A percentile compares a stretch with the other conserved stretches of the same genome.
These are phyloP conservation scores for Labyrinthula sp. DNA, from an alignment of 352 stramenopile species.

Conservation along the genomic window DNA sequence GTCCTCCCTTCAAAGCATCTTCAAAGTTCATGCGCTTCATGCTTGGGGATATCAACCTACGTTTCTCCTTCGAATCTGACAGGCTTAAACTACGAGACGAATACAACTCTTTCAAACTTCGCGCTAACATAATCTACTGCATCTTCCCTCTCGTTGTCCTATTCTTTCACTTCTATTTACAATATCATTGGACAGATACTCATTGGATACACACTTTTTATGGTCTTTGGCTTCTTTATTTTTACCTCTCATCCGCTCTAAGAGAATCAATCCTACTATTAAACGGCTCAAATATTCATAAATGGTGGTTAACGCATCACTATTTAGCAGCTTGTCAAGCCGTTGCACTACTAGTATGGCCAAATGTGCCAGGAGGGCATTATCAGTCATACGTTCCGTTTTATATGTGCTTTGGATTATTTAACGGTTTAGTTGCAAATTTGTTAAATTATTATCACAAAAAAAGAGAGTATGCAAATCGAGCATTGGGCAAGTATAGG, in stretches of 20 bases:
- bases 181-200: constrained; percentile 28
- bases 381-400: constrained; percentile 29
- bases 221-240: constrained; percentile 33
- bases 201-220: constrained; percentile 30
- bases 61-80: constrained; percentile 20
- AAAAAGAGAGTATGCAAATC: constrained; percentile 23
- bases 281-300: constrained; percentile 29
- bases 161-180: constrained; percentile 28
- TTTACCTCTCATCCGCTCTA: constrained; percentile 32
- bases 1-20: too few species aligned
- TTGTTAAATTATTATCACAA: constrained; percentile 28
- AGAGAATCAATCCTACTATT: constrained; percentile 32
- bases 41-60: constrained; percentile 31
- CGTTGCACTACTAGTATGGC: constrained; percentile 30
- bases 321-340: constrained; percentile 28
- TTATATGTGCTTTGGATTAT: constrained; percentile 20
- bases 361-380: constrained; percentile 8
- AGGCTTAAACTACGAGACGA: constrained; percentile 22
- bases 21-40: constrained; percentile 33
- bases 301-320: constrained; percentile 33
- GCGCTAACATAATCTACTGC: constrained; percentile 30
- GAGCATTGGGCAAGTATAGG: constrained; percentile 21
- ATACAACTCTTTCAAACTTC: constrained; percentile 34
- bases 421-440: constrained; percentile 26
- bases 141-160: constrained; percentile 30